Percentiles rank a stretch among this genome's conserved stretches.
Conservation (phyloP, 495 filamentous ascomycete genomes). For the Trypethelium eluteriae region DNA sequence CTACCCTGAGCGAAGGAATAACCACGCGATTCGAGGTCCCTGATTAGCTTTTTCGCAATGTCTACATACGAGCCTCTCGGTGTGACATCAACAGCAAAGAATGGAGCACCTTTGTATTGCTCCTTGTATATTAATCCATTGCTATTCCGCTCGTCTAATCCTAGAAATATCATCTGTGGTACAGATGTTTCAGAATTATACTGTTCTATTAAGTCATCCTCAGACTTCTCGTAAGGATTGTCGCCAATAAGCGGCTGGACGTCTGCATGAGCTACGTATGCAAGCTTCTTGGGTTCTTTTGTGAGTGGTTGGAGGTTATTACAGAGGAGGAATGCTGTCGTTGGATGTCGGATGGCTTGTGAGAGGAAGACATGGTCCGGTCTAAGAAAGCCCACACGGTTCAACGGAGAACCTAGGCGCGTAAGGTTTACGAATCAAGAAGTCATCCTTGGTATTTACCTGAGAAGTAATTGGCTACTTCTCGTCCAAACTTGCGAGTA, state of each 20-base stretch:
- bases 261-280: slow-evolving; percentile 55
- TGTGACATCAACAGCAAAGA: slow-evolving; percentile 85
- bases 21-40: slow-evolving; percentile 50
- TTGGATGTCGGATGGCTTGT: slow-evolving; percentile 62
- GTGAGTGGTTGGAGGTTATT: slow-evolving; percentile 72
- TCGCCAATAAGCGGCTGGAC: slow-evolving; percentile 62
- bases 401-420: slow-evolving; percentile 57
- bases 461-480: slow-evolving; percentile 93
- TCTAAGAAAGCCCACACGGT: slow-evolving; percentile 80
- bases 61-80: slow-evolving; percentile 52
- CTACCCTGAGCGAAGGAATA: slow-evolving; percentile 53
- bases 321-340: slow-evolving; percentile 65
- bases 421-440: slow-evolving; percentile 7
- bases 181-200: slow-evolving; percentile 65
- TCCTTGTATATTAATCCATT: slow-evolving; percentile 48
- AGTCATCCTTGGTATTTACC: slow-evolving; percentile 41
- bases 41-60: slow-evolving; percentile 44
- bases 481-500: slow-evolving; percentile 76
- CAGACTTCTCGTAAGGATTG: slow-evolving; percentile 61
- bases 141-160: slow-evolving; percentile 61
- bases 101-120: slow-evolving; percentile 65
- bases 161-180: slow-evolving; percentile 75
- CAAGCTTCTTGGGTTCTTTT: slow-evolving; percentile 48
- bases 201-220: slow-evolving; percentile 61
- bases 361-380: slow-evolving; percentile 70